Conservation (phyloP, 2,329 filamentous ascomycete species). For the Talaromyces sp. region DNA sequence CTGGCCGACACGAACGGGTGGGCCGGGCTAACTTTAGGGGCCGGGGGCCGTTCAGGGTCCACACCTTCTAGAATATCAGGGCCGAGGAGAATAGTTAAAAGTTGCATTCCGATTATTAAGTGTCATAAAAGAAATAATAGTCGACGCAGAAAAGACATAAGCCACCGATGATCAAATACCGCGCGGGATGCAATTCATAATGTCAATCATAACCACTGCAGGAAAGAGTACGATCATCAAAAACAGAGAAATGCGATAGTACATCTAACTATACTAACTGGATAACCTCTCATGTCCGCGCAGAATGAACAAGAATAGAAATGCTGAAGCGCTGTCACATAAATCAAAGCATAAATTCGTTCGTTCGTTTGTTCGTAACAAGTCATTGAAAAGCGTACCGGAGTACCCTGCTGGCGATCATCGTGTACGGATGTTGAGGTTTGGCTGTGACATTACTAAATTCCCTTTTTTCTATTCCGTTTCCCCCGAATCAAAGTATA, state of each 20-base stretch:
- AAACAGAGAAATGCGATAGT: background rate
- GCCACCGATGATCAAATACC: slow-evolving; percentile 6
- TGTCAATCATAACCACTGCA: background rate
- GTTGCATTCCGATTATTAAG: background rate
- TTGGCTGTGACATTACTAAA: background rate
- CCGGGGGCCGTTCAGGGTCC: background rate
- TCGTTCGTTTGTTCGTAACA: slow-evolving; percentile 3
- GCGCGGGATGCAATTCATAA: slow-evolving; percentile 11
- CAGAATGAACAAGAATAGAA: slow-evolving; percentile 1
- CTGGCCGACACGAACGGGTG: background rate
- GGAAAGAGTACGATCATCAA: background rate
- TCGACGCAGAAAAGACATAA: background rate
- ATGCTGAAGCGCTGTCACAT: slow-evolving; percentile 19
- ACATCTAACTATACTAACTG: background rate
- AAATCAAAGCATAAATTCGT: slow-evolving; percentile 8
- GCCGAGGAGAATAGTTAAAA: background rate
- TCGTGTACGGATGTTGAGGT: background rate
- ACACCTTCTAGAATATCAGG: background rate
- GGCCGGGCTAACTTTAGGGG: background rate
- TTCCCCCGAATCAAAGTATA: background rate
- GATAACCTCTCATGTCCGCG: background rate
- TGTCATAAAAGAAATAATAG: background rate
- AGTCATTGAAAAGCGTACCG: background rate
- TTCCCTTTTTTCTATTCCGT: background rate
- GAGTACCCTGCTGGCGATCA: background rate